These are phyloP conservation scores for Russula virescens DNA, from an alignment of 768 basidiomycete genomes.

Conservation along the genomic window DNA sequence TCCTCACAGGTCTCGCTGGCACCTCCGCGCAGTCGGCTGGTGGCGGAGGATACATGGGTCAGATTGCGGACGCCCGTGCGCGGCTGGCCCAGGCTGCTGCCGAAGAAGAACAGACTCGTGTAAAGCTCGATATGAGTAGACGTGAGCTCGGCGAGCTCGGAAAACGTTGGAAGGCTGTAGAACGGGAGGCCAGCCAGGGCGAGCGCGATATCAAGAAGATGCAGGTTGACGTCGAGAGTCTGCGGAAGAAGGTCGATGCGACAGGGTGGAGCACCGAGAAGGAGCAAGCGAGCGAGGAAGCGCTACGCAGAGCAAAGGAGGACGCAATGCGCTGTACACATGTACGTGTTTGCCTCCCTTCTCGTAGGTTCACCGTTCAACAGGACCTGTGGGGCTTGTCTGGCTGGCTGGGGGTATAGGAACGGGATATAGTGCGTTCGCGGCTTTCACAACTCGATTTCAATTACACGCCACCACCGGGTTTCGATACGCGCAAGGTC, in stretches of 20 bases:
- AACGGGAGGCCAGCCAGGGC: conserved; percentile 77
- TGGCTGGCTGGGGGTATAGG: conserved; percentile 37
- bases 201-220: conserved; percentile 59
- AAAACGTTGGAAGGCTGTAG: conserved; percentile 73
- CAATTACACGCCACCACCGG: conserved; percentile 71
- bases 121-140: conserved; percentile 69
- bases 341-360: conserved; percentile 36
- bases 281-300: conserved; percentile 53
- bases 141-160: conserved; percentile 77
- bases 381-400: not conserved
- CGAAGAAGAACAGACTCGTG: conserved; percentile 77
- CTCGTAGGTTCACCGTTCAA: not conserved
- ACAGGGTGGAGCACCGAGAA: conserved; percentile 75
- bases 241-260: conserved; percentile 46
- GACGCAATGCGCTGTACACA: conserved; percentile 55
- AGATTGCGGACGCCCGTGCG: conserved; percentile 79
- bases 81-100: conserved; percentile 70
- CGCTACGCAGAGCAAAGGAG: conserved; percentile 46
- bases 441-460: conserved; percentile 73
- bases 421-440: conserved; percentile 61
- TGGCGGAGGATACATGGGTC: conserved; percentile 89
- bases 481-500: conserved; percentile 81
- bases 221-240: conserved; percentile 51
- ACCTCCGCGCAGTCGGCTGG: conserved; percentile 56
- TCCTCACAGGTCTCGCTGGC: conserved; percentile 85